phyloP scores from a whole-genome alignment of 495 filamentous ascomycete genomes.

The Thermothielavioides terrestris region DNA sequence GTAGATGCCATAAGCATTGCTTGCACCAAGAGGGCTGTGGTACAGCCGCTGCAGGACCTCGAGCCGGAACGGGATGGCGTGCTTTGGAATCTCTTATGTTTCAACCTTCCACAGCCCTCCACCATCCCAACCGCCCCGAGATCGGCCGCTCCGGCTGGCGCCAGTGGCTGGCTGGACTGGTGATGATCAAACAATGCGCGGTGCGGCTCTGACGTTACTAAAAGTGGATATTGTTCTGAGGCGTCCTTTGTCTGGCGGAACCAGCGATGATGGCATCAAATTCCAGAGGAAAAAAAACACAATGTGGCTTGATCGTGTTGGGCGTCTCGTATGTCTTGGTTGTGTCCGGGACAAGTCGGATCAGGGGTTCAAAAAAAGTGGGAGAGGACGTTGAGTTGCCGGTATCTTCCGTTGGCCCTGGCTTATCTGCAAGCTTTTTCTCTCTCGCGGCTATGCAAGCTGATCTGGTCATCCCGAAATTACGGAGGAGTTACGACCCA shows the following conservation, averaged over 20 bases:
- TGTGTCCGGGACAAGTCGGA: background rate
- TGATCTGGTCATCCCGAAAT: background rate
- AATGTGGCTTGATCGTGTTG: background rate
- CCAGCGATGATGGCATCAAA: slow-evolving; percentile 1
- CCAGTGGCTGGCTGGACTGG: background rate
- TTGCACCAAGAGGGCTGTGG: too few relatives aligned
- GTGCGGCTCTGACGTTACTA: background rate
- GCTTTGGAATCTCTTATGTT: background rate
- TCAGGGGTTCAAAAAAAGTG: background rate
- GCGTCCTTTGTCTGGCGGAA: background rate
- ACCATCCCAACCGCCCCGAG: background rate
- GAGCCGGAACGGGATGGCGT: background rate
- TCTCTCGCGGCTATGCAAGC: background rate
- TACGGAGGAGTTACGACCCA: too few relatives aligned
- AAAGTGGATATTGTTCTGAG: background rate
- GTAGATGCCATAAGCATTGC: too few relatives aligned
- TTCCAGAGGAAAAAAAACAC: background rate
- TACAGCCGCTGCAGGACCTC: background rate
- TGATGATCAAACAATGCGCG: background rate
- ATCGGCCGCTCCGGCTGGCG: background rate
- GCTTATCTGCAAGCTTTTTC: too few relatives aligned
- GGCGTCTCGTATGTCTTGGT: background rate
- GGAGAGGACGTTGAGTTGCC: background rate
- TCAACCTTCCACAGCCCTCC: background rate
- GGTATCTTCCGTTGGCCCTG: background rate